Evolutionary conservation across 192 early-diverging fungal genomes (phyloP).

Genomic region (Coemansia sp.): DNA sequence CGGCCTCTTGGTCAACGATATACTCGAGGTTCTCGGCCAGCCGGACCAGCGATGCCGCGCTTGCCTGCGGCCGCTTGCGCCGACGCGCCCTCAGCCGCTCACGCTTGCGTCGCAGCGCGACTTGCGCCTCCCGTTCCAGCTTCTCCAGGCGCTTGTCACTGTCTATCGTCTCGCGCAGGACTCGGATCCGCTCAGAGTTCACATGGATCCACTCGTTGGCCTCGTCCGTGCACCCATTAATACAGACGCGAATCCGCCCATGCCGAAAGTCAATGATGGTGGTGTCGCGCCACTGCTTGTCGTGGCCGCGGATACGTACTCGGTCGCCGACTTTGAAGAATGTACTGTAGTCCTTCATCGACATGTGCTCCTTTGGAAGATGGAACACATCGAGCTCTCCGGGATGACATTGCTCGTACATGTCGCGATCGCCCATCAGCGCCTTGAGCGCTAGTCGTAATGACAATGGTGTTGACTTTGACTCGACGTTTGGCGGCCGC

Average conservation of each 20-base stretch:
- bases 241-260: slow-evolving; percentile 38
- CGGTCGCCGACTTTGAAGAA: slow-evolving; percentile 35
- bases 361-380: slow-evolving; percentile 43
- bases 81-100: slow-evolving; percentile 18
- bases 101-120: slow-evolving; percentile 19
- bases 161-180: slow-evolving; percentile 33
- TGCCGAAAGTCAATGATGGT: slow-evolving; percentile 40
- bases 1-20: slow-evolving; percentile 11
- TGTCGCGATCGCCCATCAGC: slow-evolving; percentile 6
- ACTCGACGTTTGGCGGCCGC: slow-evolving; percentile 19
- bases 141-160: slow-evolving; percentile 31
- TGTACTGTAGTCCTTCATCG: slow-evolving; percentile 37
- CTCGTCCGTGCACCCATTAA: slow-evolving; percentile 28
- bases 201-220: slow-evolving; percentile 42
- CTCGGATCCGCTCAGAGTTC: slow-evolving; percentile 44
- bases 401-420: slow-evolving; percentile 8
- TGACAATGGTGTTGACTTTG: slow-evolving; percentile 18
- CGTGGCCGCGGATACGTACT: slow-evolving; percentile 39
- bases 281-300: slow-evolving; percentile 48
- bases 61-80: slow-evolving; percentile 12
- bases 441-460: slow-evolving; percentile 27
- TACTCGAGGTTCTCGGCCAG: slow-evolving; percentile 45
- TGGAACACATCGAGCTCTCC: slow-evolving; percentile 21
- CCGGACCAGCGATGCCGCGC: slow-evolving; percentile 23
- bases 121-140: slow-evolving; percentile 18